Evolutionary conservation across 139 green algal genomes (phyloP).

Genomic region (Choricystis sp.): DNA sequence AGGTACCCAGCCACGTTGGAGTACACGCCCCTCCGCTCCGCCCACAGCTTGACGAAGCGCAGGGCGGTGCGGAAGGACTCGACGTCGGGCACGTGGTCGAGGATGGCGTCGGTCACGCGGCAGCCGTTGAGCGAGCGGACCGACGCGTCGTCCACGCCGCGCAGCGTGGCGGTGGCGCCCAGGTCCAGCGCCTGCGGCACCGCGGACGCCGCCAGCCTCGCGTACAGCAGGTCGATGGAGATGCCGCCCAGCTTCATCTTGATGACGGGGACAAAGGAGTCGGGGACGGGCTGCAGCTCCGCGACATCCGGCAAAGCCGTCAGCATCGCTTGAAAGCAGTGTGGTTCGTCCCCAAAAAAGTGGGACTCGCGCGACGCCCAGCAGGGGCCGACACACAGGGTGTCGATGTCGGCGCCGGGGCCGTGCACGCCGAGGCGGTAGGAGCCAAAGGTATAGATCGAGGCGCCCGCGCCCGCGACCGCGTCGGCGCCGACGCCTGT

Average conservation of each 20-base stretch:
- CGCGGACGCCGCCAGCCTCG: constrained; percentile 31
- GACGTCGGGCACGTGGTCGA: constrained; percentile 44
- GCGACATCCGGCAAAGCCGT: constrained; percentile 38
- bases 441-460: constrained; percentile 88
- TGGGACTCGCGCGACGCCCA: constrained; percentile 58
- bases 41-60: constrained; percentile 81
- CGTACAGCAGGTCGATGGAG: constrained; percentile 87
- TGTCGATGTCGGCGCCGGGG: constrained; percentile 91
- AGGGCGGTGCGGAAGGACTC: constrained; percentile 49
- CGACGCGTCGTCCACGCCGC: constrained; percentile 67
- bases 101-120: constrained; percentile 73
- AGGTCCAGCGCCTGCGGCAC: constrained; percentile 62
- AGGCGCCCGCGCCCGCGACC: constrained; percentile 1
- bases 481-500: constrained; percentile 36
- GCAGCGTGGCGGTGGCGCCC: constrained; percentile 45
- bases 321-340: constrained; percentile 35
- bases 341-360: constrained; percentile 71
- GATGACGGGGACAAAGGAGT: constrained; percentile 89
- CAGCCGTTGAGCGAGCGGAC: constrained; percentile 78
- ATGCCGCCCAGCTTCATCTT: constrained; percentile 84
- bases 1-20: constrained; percentile 79
- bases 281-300: constrained; percentile 61
- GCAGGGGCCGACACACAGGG: constrained; percentile 73
- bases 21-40: constrained; percentile 59
- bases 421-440: constrained; percentile 88